Conservation (phyloP, 2,329 filamentous ascomycete genomes). For the Mycosphaerella sp. region DNA sequence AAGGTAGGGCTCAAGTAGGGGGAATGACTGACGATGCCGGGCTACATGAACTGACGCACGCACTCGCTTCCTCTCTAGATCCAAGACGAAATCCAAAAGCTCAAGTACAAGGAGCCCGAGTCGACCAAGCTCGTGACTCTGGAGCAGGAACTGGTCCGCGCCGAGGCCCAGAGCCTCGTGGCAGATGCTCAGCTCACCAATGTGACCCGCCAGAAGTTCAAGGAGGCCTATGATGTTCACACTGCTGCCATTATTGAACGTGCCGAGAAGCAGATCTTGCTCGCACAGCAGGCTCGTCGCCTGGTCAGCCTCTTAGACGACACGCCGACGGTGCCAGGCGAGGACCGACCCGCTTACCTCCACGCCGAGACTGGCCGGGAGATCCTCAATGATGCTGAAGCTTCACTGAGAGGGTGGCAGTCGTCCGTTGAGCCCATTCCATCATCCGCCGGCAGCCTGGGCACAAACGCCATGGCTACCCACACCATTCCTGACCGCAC, state of each 20-base stretch:
- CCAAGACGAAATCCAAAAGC: conserved; percentile 80
- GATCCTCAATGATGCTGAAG: conserved; percentile 86
- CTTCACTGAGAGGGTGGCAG: conserved; percentile 73
- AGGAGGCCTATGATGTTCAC: conserved; percentile 85
- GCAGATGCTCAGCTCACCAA: conserved; percentile 96
- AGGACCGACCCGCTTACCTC: conserved; percentile 63
- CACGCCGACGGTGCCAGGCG: conserved; percentile 79
- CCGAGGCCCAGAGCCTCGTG: conserved; percentile 91
- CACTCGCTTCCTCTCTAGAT: conserved; percentile 43
- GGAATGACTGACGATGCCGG: too few species aligned
- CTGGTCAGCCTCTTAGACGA: conserved; percentile 84
- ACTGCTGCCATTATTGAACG: conserved; percentile 89
- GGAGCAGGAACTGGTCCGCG: conserved; percentile 93
- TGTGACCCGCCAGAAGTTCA: conserved; percentile 90
- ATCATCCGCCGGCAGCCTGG: conserved; percentile 44
- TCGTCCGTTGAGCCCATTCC: conserved; percentile 50
- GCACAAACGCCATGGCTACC: conserved; percentile 40
- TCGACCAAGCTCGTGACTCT: conserved; percentile 73
- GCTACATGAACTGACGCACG: too few species aligned
- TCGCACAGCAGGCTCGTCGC: conserved; percentile 82
- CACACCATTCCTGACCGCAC: conserved; percentile 9
- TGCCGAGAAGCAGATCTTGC: conserved; percentile 91
- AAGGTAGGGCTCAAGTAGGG: conserved; percentile 45
- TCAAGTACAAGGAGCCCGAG: conserved; percentile 88
- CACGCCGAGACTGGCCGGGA: conserved; percentile 64